Evolutionary conservation across 2,329 filamentous ascomycete genomes (phyloP).

Genomic region (Curvularia hawaiiensis): DNA sequence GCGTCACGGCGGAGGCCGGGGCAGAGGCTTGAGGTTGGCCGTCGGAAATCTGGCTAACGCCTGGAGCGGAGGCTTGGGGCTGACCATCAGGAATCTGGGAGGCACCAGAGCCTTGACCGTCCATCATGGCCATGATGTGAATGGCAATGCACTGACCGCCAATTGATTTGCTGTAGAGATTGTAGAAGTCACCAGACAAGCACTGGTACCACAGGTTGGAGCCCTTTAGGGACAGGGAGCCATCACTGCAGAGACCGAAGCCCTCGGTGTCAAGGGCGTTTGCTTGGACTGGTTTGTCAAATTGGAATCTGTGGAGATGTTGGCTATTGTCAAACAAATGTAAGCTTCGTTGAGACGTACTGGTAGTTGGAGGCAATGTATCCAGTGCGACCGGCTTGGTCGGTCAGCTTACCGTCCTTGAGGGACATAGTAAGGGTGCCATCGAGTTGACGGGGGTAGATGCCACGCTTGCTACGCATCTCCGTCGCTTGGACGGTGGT

Average conservation of each 20-base stretch:
- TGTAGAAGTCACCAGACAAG: slow-evolving; percentile 75
- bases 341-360: slow-evolving; percentile 24
- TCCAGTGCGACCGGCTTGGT: slow-evolving; percentile 70
- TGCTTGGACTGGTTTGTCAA: slow-evolving; percentile 58
- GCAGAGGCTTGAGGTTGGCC: slow-evolving; percentile 27
- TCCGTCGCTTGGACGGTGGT: slow-evolving; percentile 57
- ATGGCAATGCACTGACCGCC: slow-evolving; percentile 68
- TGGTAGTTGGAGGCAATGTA: slow-evolving; percentile 84
- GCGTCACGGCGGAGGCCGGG: slow-evolving; percentile 21
- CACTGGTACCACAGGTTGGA: slow-evolving; percentile 77
- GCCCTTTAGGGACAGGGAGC: slow-evolving; percentile 65
- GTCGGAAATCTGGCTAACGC: slow-evolving; percentile 35
- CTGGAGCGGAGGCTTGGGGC: slow-evolving; percentile 23
- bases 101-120: slow-evolving; percentile 16
- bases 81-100: slow-evolving; percentile 35
- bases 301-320: slow-evolving; percentile 45
- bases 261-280: slow-evolving; percentile 74
- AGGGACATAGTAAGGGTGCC: slow-evolving; percentile 66
- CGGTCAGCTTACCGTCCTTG: slow-evolving; percentile 66
- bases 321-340: slow-evolving; percentile 4
- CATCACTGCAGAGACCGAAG: slow-evolving; percentile 73
- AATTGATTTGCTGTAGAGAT: slow-evolving; percentile 76
- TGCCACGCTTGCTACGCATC: slow-evolving; percentile 29
- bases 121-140: slow-evolving; percentile 33
- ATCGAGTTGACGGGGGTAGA: slow-evolving; percentile 36